Evolutionary conservation across 768 basidiomycete species (phyloP).

Genomic region (Pleurotus salmoneostramineus): DNA sequence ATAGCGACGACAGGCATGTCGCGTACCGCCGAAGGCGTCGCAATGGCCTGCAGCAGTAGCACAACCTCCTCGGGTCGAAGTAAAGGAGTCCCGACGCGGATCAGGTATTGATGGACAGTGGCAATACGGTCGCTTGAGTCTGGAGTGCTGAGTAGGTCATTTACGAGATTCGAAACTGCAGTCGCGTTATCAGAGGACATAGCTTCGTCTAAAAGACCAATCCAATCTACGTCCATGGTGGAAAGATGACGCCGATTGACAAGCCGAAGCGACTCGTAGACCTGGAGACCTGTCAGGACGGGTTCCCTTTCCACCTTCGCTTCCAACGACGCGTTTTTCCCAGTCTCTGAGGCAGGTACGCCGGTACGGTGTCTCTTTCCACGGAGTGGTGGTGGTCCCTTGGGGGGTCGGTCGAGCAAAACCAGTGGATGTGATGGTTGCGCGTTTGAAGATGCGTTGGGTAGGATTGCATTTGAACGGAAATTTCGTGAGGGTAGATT

Average conservation of each 20-base stretch:
- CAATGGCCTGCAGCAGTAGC: background rate
- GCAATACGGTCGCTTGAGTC: background rate
- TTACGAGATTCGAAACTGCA: background rate
- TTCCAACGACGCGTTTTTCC: background rate
- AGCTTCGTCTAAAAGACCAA: background rate
- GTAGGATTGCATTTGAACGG: conserved; percentile 18
- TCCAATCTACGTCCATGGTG: background rate
- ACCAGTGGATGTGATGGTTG: background rate
- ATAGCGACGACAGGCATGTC: background rate
- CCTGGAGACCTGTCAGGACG: background rate
- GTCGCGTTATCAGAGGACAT: background rate
- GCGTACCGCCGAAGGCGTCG: background rate
- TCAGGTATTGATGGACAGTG: background rate
- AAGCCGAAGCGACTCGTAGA: background rate
- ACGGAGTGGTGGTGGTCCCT: background rate
- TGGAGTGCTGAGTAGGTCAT: background rate
- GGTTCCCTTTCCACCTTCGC: background rate
- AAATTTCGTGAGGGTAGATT: conserved; percentile 14
- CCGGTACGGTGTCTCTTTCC: background rate
- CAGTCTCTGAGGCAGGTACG: background rate
- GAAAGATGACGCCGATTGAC: background rate
- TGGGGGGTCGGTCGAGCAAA: background rate
- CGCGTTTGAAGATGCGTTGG: background rate
- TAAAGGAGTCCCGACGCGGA: background rate
- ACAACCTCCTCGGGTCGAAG: background rate